Conservation (phyloP, 495 filamentous ascomycete species). For the Hypoxylon trugodes region DNA sequence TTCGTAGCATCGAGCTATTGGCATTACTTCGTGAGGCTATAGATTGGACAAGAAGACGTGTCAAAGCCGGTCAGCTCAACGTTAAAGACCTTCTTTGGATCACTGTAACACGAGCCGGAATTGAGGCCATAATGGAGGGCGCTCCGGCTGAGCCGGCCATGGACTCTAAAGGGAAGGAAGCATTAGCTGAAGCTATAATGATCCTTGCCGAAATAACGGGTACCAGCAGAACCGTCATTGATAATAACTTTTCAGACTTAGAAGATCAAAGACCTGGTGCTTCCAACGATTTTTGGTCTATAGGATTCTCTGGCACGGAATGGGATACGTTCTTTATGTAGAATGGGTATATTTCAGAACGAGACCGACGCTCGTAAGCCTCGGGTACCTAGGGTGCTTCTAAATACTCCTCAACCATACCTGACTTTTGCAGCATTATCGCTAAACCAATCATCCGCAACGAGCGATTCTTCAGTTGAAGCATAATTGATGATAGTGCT, state of each 20-base stretch:
- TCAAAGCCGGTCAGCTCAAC: slow-evolving; percentile 63
- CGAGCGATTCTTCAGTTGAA: slow-evolving; percentile 48
- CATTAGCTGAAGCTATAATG: not conserved
- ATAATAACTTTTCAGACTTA: not conserved
- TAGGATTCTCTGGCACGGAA: slow-evolving; percentile 18
- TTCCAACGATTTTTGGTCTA: slow-evolving; percentile 19
- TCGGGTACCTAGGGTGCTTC: not conserved
- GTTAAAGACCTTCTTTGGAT: slow-evolving; percentile 61
- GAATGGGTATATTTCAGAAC: not conserved
- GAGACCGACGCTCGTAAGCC: too few species aligned
- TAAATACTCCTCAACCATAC: slow-evolving; percentile 53
- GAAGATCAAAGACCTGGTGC: slow-evolving; percentile 2
- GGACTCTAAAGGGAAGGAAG: slow-evolving; percentile 11
- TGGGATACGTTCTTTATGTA: slow-evolving; percentile 12
- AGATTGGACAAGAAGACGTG: slow-evolving; percentile 52
- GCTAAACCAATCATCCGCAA: slow-evolving; percentile 60
- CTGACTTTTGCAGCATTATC: slow-evolving; percentile 52
- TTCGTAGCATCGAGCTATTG: slow-evolving; percentile 54
- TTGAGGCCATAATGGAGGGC: slow-evolving; percentile 45
- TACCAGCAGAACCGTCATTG: not conserved
- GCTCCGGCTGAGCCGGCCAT: slow-evolving; percentile 6
- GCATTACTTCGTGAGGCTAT: slow-evolving; percentile 56
- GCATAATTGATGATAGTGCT: slow-evolving; percentile 68
- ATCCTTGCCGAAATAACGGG: slow-evolving; percentile 6
- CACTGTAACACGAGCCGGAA: slow-evolving; percentile 52